Evolutionary conservation across 495 filamentous ascomycete species (phyloP), one percentile per base, ranked within the genome.

Genomic region (Cercophora newfieldiana): DNA sequence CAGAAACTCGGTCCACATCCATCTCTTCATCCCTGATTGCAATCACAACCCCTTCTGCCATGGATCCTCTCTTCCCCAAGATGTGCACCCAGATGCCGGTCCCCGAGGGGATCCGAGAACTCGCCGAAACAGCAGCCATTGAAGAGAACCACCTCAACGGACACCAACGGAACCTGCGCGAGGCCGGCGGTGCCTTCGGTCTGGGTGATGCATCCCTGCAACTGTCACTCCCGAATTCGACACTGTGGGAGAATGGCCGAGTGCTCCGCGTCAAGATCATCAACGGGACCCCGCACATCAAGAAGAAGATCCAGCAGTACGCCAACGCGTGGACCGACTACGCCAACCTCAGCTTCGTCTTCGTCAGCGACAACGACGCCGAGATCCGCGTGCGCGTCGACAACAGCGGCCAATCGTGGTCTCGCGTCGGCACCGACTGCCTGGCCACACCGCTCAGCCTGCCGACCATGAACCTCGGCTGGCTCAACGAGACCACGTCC

Each of bases 221-320:
- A n/a, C n/a, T n/a, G n/a, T n/a, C n/a, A n/a, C n/a, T n/a, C n/a
- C n/a, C n/a, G n/a, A n/a, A n/a, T n/a, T n/a, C n/a, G n/a, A n/a
- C n/a, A n/a, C n/a, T n/a, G n/a, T n/a, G n/a, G n/a, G n/a, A n/a
- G 19, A 63, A 53, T 33, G 61, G 61, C 48, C 61, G 61, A 16
- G 33, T 28, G 26, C 47, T 63, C 48, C 61, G 61, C 26, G 61
- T 63, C 61, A 63, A 63, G 29, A 63, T 63, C 49, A 19, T 63
- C 24, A 63, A 55, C 61, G 49, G 48, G 19, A 31, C 61, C 12
- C 14, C 47, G 22, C 54, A 63, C 26, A 50, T 63, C 61, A 63
- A 55, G 49, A 26, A 3, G 12, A 63, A 63, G 61, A 63, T 63
- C 49, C 47, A 44, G 61, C 44, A 63, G 61, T 63, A 63, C 30